These are phyloP conservation scores for Sarocladium strictum DNA, from an alignment of 2,329 filamentous ascomycete species.

Conservation along the genomic window DNA sequence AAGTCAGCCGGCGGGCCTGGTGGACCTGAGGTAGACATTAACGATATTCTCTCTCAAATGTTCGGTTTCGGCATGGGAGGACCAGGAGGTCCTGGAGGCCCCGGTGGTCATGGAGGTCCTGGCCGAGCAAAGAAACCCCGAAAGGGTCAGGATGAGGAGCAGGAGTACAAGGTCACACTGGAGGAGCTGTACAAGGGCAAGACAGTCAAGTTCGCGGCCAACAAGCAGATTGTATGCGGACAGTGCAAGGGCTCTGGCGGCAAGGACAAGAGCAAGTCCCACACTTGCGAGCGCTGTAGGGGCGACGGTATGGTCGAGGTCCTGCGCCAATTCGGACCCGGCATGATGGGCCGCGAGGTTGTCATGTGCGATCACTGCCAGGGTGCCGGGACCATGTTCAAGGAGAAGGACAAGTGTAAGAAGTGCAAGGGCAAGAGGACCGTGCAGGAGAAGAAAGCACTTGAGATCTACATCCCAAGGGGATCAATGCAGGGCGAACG, in stretches of 20 bases:
- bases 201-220: constrained; percentile 92
- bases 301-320: constrained; percentile 73
- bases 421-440: constrained; percentile 95
- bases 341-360: constrained; percentile 74
- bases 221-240: constrained; percentile 86
- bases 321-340: constrained; percentile 78
- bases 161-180: constrained; percentile 82
- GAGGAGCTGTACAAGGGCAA: constrained; percentile 99
- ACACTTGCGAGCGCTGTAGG: constrained; percentile 77
- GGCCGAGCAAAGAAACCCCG: constrained; percentile 55
- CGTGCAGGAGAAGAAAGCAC: constrained; percentile 81
- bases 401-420: constrained; percentile 97
- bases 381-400: constrained; percentile 79
- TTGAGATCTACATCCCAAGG: constrained; percentile 93
- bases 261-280: constrained; percentile 83
- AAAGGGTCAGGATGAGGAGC: constrained; percentile 77
- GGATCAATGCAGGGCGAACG: constrained; percentile 82
- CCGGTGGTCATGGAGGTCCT: constrained; percentile 32
- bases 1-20: constrained; percentile 57
- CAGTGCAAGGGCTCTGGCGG: constrained; percentile 85
- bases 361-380: constrained; percentile 77
- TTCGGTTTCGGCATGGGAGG: constrained; percentile 70
- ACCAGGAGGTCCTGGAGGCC: constrained; percentile 33
- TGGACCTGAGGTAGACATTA: constrained; percentile 72
- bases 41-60: constrained; percentile 92